A percentile compares a stretch with the other conserved stretches of the same genome.
phyloP scores from a whole-genome alignment of 140 eudicot species.

The Cichorium intybus region DNA sequence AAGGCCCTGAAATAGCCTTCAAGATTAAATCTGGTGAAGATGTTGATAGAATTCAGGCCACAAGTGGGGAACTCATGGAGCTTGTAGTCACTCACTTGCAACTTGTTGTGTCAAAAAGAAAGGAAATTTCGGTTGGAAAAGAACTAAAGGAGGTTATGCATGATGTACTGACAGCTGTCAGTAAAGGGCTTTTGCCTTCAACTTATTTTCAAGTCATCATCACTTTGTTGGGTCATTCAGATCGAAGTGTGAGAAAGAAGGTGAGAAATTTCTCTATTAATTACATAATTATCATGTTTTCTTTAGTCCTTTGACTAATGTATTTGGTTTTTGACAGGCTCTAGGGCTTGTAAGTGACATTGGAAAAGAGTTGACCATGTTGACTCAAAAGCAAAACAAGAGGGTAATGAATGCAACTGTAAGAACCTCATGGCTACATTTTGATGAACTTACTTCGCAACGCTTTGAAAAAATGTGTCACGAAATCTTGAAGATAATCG shows the following conservation, averaged over 20 bases:
- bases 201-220: slow-evolving; percentile 56
- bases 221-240: slow-evolving; percentile 47
- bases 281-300: neutral
- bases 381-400: slow-evolving; percentile 43
- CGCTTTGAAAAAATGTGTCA: slow-evolving; percentile 44
- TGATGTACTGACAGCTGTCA: slow-evolving; percentile 45
- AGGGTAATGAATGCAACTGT: slow-evolving; percentile 32
- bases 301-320: slow-evolving; percentile 5
- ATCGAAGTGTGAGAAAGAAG: slow-evolving; percentile 59
- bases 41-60: slow-evolving; percentile 54
- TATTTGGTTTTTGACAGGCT: slow-evolving; percentile 49
- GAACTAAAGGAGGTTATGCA: slow-evolving; percentile 63
- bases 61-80: slow-evolving; percentile 66
- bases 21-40: slow-evolving; percentile 75
- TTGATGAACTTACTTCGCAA: slow-evolving; percentile 51
- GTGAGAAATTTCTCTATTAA: slow-evolving; percentile 23
- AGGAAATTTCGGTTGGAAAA: slow-evolving; percentile 45
- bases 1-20: slow-evolving; percentile 78
- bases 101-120: slow-evolving; percentile 50
- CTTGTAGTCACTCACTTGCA: slow-evolving; percentile 60
- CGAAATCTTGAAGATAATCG: slow-evolving; percentile 55
- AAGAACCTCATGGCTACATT: slow-evolving; percentile 64
- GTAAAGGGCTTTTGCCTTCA: slow-evolving; percentile 57
- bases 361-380: slow-evolving; percentile 46
- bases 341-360: slow-evolving; percentile 78